phyloP scores from a whole-genome alignment of 257 asterid species.

The Fraxinus americana region DNA sequence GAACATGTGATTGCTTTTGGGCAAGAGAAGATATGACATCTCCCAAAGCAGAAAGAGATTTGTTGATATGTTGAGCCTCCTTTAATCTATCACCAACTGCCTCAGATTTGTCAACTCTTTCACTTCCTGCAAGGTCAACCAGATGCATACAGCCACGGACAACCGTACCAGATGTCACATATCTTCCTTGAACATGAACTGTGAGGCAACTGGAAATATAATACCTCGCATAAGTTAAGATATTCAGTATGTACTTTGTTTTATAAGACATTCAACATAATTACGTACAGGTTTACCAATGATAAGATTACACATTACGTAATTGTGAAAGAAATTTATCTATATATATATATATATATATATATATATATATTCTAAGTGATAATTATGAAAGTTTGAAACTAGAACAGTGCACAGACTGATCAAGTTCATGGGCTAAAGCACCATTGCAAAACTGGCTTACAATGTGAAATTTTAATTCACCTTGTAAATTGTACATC shows the following conservation, averaged over 20 bases:
- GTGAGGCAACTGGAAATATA: slow-evolving; percentile 69
- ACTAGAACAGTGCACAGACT: background rate
- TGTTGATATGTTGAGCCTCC: slow-evolving; percentile 78
- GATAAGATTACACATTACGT: background rate
- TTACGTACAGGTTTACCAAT: background rate
- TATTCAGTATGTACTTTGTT: background rate
- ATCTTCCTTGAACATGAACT: slow-evolving; percentile 87
- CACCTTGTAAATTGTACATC: background rate
- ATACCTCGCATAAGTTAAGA: slow-evolving; percentile 14
- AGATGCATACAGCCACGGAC: slow-evolving; percentile 82
- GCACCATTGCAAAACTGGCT: background rate
- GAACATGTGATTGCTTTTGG: slow-evolving; percentile 70
- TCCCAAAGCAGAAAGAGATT: slow-evolving; percentile 83
- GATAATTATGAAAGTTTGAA: background rate
- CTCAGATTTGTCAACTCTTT: slow-evolving; percentile 71
- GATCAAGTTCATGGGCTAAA: background rate
- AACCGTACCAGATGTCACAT: slow-evolving; percentile 60
- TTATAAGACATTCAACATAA: background rate
- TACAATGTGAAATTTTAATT: background rate
- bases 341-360: too few relatives aligned
- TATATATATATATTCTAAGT: too few relatives aligned
- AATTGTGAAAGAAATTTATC: background rate
- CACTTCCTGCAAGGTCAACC: slow-evolving; percentile 96
- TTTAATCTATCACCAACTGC: slow-evolving; percentile 71
- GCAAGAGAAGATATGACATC: slow-evolving; percentile 89